Percentiles rank a stretch among this genome's conserved stretches.
Evolutionary conservation across 2,329 filamentous ascomycete genomes (phyloP).

Genomic region (Trichoderma sp.): DNA sequence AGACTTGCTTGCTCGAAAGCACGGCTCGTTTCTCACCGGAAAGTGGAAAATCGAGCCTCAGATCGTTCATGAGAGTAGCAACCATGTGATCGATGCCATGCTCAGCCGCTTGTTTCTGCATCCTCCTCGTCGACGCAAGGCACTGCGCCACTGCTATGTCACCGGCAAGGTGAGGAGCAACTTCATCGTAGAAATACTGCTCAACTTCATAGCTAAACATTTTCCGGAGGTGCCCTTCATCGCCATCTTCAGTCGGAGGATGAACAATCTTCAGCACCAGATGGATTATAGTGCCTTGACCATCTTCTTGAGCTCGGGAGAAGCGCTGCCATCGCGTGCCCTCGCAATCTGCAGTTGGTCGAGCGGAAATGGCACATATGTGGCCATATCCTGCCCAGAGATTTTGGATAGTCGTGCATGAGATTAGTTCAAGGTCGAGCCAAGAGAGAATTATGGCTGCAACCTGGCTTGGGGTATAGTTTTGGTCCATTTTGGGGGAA

Average conservation of each 20-base stretch:
- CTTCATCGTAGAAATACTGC: slow-evolving; percentile 63
- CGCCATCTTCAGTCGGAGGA: slow-evolving; percentile 48
- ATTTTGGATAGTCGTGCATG: slow-evolving; percentile 45
- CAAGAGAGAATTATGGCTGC: slow-evolving; percentile 46
- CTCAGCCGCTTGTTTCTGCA: slow-evolving; percentile 31
- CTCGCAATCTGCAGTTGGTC: slow-evolving; percentile 35
- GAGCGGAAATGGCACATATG: slow-evolving; percentile 58
- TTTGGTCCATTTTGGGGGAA: neutral
- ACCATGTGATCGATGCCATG: slow-evolving; percentile 46
- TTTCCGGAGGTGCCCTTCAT: slow-evolving; percentile 67
- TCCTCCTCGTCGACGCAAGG: slow-evolving; percentile 47
- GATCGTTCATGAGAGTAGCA: slow-evolving; percentile 61
- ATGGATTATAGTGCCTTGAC: slow-evolving; percentile 36
- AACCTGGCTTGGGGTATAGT: slow-evolving; percentile 26
- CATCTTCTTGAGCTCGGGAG: slow-evolving; percentile 25
- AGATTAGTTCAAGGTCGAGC: slow-evolving; percentile 46
- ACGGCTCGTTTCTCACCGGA: slow-evolving; percentile 56
- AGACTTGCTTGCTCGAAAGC: slow-evolving; percentile 52
- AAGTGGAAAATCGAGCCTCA: slow-evolving; percentile 56
- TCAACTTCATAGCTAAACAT: slow-evolving; percentile 69
- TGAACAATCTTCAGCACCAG: slow-evolving; percentile 64
- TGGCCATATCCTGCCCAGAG: slow-evolving; percentile 58
- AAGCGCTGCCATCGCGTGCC: slow-evolving; percentile 27
- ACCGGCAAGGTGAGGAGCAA: slow-evolving; percentile 53
- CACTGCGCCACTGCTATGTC: slow-evolving; percentile 54